phyloP scores from a whole-genome alignment of 768 basidiomycete species.

The Gelatoporia subvermispora region DNA sequence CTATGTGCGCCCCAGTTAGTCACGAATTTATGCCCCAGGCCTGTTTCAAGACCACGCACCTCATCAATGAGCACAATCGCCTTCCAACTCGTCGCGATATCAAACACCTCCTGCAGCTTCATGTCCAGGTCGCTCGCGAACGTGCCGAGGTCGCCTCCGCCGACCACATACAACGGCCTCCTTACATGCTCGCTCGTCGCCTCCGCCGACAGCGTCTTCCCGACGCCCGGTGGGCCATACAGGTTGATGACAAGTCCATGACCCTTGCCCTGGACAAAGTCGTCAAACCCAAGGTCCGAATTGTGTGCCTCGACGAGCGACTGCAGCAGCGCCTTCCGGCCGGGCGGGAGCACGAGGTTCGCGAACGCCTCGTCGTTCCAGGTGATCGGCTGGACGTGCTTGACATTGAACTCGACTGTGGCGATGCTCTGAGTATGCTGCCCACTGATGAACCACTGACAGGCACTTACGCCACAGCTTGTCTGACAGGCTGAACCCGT shows the following conservation, averaged over 20 bases:
- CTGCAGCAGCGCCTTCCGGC: slow-evolving; percentile 21
- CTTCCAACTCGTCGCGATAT: slow-evolving; percentile 28
- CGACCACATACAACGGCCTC: slow-evolving; percentile 14
- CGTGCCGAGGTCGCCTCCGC: slow-evolving; percentile 26
- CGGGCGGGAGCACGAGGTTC: slow-evolving; percentile 22
- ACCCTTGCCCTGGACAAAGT: slow-evolving; percentile 30
- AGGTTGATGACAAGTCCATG: slow-evolving; percentile 18
- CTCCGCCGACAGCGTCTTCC: slow-evolving; percentile 23
- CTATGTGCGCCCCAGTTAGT: too few species aligned
- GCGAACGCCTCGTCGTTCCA: slow-evolving; percentile 27
- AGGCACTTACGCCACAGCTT: slow-evolving; percentile 56
- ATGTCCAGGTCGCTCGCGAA: slow-evolving; percentile 23
- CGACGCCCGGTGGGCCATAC: slow-evolving; percentile 13
- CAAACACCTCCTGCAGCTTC: slow-evolving; percentile 25
- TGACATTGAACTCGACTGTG: slow-evolving; percentile 56
- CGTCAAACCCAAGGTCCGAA: slow-evolving; percentile 20
- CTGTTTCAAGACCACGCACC: slow-evolving; percentile 2
- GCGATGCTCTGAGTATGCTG: too few species aligned
- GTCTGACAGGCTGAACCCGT: slow-evolving; percentile 56
- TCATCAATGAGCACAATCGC: slow-evolving; percentile 27
- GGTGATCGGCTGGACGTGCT: slow-evolving; percentile 43
- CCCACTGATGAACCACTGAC: too few species aligned
- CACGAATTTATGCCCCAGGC: too few species aligned
- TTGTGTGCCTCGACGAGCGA: slow-evolving; percentile 26
- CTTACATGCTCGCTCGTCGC: slow-evolving; percentile 16